Base-by-base conservation (phyloP, 805 yeast genomes). In the Starmerella floris region DNA sequence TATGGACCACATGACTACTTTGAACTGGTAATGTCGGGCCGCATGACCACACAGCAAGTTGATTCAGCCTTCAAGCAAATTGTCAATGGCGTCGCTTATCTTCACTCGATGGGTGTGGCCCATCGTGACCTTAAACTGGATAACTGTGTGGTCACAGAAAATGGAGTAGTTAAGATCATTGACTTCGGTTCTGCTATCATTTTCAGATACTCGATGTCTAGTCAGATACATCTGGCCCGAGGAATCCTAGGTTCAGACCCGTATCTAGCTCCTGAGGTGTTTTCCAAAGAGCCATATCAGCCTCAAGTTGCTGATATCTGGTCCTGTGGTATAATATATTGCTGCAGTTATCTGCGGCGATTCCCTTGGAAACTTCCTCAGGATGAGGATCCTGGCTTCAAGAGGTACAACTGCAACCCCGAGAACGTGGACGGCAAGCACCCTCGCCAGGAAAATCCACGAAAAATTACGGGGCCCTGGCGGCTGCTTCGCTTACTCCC, bases 291-390 rank as follows among this genome's bases (percentile, higher is more conserved):
- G 32, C 60, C 60, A 20, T 88, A 88, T 60, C 95, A 88, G 59
- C 91, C 96, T 17, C 73, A 91, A 40, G 77, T 79, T 5, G 83
- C 78, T 2, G 98, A 88, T 59, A 74, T 87, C 20, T 88, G 98
- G 98, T 83, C 95, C 1, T 66, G 83, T 41, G 97, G 94, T 0
- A 83, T 88, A 23, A 83, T 91, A 41, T 88, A 72, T 58, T 84
- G 94, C 59, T 87, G 97, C 63, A 82, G 85, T 87, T 68, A 79
- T 2, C 64, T 87, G 51, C 74, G 80, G 51, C 64, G 94, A 46
- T 88, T 88, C 62, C 97, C 98, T 1, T 88, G 98, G 98, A 84
- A 84, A 59, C 73, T 87, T 2, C 95, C 96, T n/a, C 77, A 79
- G 51, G 62, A 65, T 22, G 65, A 74, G 5, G 95, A 87, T 59